These are phyloP conservation scores for Wallacemonas rigidus DNA, from an alignment of 208 protist genomes.

Conservation along the genomic window DNA sequence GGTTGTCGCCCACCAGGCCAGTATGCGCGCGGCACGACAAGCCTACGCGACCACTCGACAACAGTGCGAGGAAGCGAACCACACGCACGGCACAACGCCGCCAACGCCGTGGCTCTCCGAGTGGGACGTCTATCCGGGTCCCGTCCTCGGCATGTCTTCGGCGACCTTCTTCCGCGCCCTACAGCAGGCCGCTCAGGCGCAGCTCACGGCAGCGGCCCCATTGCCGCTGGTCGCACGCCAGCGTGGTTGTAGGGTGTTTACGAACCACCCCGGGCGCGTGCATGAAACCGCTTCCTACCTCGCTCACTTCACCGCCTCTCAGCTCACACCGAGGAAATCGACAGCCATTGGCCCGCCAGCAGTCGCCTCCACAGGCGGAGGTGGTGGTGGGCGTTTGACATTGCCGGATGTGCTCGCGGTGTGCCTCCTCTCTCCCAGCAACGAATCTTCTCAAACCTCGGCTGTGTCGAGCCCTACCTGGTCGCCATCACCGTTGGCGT, in stretches of 20 bases:
- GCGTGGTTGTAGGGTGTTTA: not conserved
- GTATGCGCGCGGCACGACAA: not conserved
- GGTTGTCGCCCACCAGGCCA: slow-evolving; percentile 4
- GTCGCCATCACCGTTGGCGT: too few relatives aligned
- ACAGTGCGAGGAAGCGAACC: too few relatives aligned
- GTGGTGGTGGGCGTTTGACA: not conserved
- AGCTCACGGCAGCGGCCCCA: not conserved
- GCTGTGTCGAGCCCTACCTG: not conserved
- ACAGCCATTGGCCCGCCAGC: too few relatives aligned
- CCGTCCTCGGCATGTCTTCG: slow-evolving; percentile 4
- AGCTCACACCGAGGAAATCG: not conserved
- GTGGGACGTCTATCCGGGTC: slow-evolving; percentile 12
- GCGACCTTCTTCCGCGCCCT: not conserved
- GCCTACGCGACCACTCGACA: not conserved
- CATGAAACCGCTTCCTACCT: not conserved
- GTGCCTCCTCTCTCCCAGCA: not conserved
- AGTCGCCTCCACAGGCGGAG: not conserved
- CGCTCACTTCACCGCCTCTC: slow-evolving; percentile 11
- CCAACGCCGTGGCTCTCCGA: not conserved
- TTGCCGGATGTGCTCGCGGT: not conserved
- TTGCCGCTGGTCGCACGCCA: not conserved
- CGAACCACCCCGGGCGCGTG: slow-evolving; percentile 1
- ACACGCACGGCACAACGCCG: too few relatives aligned
- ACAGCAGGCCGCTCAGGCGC: not conserved
- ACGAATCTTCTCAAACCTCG: not conserved